Base-by-base conservation (phyloP, 306 rosid species). In the Delonix regia region DNA sequence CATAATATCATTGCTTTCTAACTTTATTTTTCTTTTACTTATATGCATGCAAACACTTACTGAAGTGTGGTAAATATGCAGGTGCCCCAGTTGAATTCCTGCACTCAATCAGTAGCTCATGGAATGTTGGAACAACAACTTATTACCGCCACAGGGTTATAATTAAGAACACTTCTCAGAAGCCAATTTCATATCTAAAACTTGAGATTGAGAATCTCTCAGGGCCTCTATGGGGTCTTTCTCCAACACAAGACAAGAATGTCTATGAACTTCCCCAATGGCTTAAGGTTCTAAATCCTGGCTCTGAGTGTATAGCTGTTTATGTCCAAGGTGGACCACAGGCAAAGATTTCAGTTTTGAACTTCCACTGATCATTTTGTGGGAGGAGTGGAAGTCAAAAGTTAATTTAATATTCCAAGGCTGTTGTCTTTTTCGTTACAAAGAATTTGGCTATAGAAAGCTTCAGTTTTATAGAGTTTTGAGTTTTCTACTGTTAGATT, bases 291-390 rank as follows among this genome's bases (percentile, higher is more conserved):
- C 63, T 92, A 69, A 87, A 87, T 14, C 94, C 97, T 25, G 93
- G 86, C 15, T 85, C 93, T 4, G 87, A 87, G 47, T 85, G 83
- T 84, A 62, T 45, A 9, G 92, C 89, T 71, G 88, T 94, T 34
- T 90, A 94, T 79, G 86, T 94, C 38, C 98, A 94, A 82, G 94
- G 88, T 1, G 98, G 98, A 27, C 94, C 97, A 16, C 98, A 85
- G 51, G 98, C 97, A 18, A 80, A 57, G 64, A 80, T 94, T 53
- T 68, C 83, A 3, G 80, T 92, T 52, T 75, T 61, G 41, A 87
- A 90, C 89, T 86, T 90, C 84, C 91, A 82, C 53, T 94, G 8
- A 63, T 63, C 27, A 25, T 56, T 75, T 73, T 75, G 44, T 9
- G 45, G 68, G 47, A 69, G 41, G 4, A 0, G 38, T 12, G 62